phyloP scores from a whole-genome alignment of 768 basidiomycete species.

The Suillus plorans region DNA sequence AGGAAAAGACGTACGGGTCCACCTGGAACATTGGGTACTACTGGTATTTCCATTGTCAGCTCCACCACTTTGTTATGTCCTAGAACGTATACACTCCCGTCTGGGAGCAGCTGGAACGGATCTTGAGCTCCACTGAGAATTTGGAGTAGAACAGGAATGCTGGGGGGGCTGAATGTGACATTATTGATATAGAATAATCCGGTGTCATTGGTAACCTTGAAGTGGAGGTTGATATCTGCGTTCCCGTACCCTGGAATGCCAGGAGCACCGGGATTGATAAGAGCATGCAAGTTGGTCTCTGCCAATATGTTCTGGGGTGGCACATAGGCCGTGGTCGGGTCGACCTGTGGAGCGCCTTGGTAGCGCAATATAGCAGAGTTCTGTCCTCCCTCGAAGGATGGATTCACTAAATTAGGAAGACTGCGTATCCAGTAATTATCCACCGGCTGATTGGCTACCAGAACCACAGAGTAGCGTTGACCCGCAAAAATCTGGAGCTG shows the following conservation, averaged over 20 bases:
- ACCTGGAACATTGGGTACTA: not conserved
- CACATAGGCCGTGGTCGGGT: slow-evolving; percentile 39
- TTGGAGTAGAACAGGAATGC: slow-evolving; percentile 44
- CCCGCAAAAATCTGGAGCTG: slow-evolving; percentile 37
- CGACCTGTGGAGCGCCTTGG: slow-evolving; percentile 34
- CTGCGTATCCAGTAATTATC: slow-evolving; percentile 52
- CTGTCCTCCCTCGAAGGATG: slow-evolving; percentile 36
- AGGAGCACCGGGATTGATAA: slow-evolving; percentile 35
- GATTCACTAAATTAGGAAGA: slow-evolving; percentile 22
- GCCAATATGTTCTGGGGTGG: slow-evolving; percentile 23
- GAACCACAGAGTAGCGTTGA: slow-evolving; percentile 31
- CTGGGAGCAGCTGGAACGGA: slow-evolving; percentile 27
- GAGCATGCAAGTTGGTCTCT: slow-evolving; percentile 30
- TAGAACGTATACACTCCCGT: slow-evolving; percentile 23
- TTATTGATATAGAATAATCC: slow-evolving; percentile 17
- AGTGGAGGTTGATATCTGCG: slow-evolving; percentile 39
- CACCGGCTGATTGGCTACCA: slow-evolving; percentile 30
- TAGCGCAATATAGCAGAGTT: slow-evolving; percentile 59
- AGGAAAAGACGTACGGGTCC: not conserved
- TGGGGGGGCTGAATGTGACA: slow-evolving; percentile 23
- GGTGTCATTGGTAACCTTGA: slow-evolving; percentile 10
- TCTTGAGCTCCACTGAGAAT: slow-evolving; percentile 40
- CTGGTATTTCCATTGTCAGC: slow-evolving; percentile 12
- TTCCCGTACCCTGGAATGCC: slow-evolving; percentile 37
- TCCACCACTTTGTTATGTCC: slow-evolving; percentile 29